Conservation (phyloP, 179 eudicot genomes). For the Spinacia oleracea region DNA sequence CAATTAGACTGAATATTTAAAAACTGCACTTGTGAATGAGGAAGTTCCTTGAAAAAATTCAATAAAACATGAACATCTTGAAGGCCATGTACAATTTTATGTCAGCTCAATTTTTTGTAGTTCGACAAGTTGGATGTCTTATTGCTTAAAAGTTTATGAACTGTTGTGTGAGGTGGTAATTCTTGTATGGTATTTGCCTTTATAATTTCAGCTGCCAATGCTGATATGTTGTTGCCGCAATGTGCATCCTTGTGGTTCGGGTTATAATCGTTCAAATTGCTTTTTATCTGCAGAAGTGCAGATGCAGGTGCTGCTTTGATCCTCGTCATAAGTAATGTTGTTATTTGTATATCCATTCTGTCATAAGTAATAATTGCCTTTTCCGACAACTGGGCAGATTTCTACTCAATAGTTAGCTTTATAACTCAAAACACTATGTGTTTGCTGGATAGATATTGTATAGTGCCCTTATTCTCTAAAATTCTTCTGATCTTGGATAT, state of each 20-base stretch:
- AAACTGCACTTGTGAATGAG: not conserved
- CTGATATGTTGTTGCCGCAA: conserved; percentile 87
- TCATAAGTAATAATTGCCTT: too few species aligned
- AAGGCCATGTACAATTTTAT: not conserved
- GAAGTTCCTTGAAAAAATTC: not conserved
- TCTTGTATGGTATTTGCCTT: conserved; percentile 19
- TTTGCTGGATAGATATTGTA: too few species aligned
- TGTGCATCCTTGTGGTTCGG: conserved; percentile 95
- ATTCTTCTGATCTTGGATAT: too few species aligned
- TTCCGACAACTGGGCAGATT: too few species aligned
- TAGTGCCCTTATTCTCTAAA: too few species aligned
- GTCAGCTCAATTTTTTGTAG: not conserved
- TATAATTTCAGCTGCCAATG: conserved; percentile 63
- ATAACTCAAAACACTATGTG: too few species aligned
- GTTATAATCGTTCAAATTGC: conserved; percentile 95
- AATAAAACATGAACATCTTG: not conserved
- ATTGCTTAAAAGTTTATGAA: not conserved
- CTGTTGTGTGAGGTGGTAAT: not conserved
- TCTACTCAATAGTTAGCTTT: too few species aligned
- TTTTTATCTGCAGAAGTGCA: conserved; percentile 88
- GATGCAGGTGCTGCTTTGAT: conserved; percentile 62
- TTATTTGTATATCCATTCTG: not conserved
- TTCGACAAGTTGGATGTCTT: not conserved
- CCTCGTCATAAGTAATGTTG: not conserved
- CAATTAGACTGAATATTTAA: not conserved